Percentiles rank a stretch among this genome's conserved stretches.
Evolutionary conservation across 441 rosid genomes (phyloP).

Genomic region (California macrophylla): DNA sequence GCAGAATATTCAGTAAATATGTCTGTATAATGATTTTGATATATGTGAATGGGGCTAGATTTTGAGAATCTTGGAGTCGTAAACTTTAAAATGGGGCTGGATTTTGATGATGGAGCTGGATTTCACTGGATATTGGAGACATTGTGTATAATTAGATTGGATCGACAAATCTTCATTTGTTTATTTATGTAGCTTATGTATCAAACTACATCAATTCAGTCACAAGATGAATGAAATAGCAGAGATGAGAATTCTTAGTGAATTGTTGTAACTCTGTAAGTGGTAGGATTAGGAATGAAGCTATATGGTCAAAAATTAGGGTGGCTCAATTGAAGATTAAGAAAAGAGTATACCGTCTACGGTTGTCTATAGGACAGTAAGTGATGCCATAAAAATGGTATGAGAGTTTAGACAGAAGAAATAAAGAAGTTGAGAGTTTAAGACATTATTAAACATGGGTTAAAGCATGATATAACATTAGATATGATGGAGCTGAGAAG

Average conservation of each 20-base stretch:
- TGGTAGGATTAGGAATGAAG: not conserved
- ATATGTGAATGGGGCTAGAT: not conserved
- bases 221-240: not conserved
- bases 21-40: not conserved
- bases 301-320: too few relatives aligned
- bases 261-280: not conserved
- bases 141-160: not conserved
- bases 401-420: not conserved
- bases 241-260: not conserved
- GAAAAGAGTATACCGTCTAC: not conserved
- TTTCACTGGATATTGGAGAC: not conserved
- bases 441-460: not conserved
- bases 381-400: not conserved
- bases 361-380: too few relatives aligned
- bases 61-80: not conserved
- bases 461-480: not conserved
- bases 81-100: not conserved
- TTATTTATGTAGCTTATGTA: not conserved
- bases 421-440: not conserved
- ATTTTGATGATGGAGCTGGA: not conserved
- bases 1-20: not conserved
- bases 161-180: not conserved
- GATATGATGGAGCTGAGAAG: not conserved
- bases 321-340: not conserved
- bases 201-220: not conserved